Percentiles rank a stretch among this genome's conserved stretches.
Evolutionary conservation across 192 early-diverging fungal genomes (phyloP).

Genomic region (Haplosporangium gracile): DNA sequence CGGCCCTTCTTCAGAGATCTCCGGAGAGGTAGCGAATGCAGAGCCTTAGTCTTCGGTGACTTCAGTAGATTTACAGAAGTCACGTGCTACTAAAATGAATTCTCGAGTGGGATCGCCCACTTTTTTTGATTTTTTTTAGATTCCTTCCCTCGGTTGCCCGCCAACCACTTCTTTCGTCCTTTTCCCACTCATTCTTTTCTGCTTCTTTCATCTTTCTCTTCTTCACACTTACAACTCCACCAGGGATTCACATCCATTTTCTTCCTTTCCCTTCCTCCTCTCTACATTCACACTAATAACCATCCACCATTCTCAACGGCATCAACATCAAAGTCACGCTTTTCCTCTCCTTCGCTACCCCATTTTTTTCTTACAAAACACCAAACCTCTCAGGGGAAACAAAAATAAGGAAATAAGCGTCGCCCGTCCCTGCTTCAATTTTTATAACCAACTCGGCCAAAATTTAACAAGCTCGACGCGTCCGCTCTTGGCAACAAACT

Average conservation of each 20-base stretch:
- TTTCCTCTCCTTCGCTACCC: not conserved
- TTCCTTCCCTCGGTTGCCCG: not conserved
- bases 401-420: not conserved
- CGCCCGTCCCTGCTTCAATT: not conserved
- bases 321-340: not conserved
- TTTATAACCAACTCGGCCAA: not conserved
- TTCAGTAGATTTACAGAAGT: not conserved
- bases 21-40: not conserved
- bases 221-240: not conserved
- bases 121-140: slow-evolving; percentile 21
- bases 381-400: not conserved
- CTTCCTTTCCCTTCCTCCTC: not conserved
- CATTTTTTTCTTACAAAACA: not conserved
- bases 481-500: not conserved
- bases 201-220: not conserved
- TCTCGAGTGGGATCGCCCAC: slow-evolving; percentile 31
- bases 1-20: not conserved
- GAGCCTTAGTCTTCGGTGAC: not conserved
- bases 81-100: slow-evolving; percentile 16
- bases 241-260: not conserved
- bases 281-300: not conserved
- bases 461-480: not conserved
- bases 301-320: not conserved
- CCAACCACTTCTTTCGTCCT: not conserved
- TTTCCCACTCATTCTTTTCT: not conserved